A percentile compares a stretch with the other conserved stretches of the same genome.
Evolutionary conservation across 1,284 basidiomycete species (phyloP).

Genomic region (Puccinia horiana): DNA sequence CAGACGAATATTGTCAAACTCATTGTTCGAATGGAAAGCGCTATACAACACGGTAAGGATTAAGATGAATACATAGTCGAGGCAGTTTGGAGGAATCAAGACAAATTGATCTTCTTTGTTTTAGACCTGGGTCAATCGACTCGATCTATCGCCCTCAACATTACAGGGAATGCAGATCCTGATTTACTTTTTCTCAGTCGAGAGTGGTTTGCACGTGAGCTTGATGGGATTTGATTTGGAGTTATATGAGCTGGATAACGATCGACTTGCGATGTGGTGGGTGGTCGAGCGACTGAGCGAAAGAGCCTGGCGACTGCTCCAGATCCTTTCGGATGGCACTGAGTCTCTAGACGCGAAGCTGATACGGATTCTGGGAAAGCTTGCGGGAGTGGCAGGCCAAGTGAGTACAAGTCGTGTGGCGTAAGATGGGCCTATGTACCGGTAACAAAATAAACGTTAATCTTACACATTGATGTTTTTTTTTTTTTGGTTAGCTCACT

Average conservation of each 20-base stretch:
- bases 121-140: constrained; percentile 31
- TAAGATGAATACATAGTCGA: neutral
- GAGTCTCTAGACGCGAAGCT: constrained; percentile 18
- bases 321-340: neutral
- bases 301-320: constrained; percentile 5
- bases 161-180: constrained; percentile 22
- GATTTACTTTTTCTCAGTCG: constrained; percentile 37
- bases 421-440: too few relatives aligned
- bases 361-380: constrained; percentile 12
- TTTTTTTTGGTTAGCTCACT: constrained; percentile 3
- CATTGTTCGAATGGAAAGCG: constrained; percentile 38
- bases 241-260: constrained; percentile 22
- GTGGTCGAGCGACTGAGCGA: constrained; percentile 27
- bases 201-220: constrained; percentile 15
- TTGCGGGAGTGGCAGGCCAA: constrained; percentile 25
- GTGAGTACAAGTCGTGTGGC: constrained; percentile 19
- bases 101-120: neutral
- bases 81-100: neutral
- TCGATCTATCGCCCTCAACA: constrained; percentile 8
- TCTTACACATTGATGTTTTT: too few relatives aligned
- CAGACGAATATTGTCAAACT: constrained; percentile 37
- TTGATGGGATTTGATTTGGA: constrained; percentile 47
- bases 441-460: neutral
- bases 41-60: constrained; percentile 30
- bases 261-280: constrained; percentile 45